Percentiles rank a stretch among this genome's conserved stretches.
Evolutionary conservation across 179 eudicot species (phyloP).

Genomic region (Corrigiola litoralis): DNA sequence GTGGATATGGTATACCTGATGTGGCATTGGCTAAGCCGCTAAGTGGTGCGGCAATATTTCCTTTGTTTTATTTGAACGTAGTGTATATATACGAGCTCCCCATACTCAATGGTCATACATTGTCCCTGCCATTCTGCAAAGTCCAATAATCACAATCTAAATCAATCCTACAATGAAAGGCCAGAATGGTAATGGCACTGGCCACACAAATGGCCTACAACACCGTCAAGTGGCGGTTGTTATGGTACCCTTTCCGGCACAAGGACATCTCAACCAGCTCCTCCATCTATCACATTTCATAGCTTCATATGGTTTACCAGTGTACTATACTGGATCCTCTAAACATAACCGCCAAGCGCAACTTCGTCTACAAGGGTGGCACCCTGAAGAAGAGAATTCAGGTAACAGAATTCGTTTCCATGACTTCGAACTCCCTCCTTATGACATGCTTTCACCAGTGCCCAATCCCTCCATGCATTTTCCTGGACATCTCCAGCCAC

Average conservation of each 20-base stretch:
- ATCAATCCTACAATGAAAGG: neutral
- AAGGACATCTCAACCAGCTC: slow-evolving; percentile 47
- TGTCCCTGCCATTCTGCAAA: too few species aligned
- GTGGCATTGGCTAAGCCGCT: too few species aligned
- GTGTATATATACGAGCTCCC: too few species aligned
- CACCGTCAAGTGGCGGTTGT: slow-evolving; percentile 25
- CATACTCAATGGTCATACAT: too few species aligned
- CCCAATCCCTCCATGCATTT: slow-evolving; percentile 32
- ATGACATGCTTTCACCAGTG: slow-evolving; percentile 15
- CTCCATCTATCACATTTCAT: slow-evolving; percentile 34
- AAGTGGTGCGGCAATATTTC: too few species aligned
- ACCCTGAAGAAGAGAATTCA: neutral
- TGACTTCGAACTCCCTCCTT: slow-evolving; percentile 14
- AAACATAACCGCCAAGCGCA: slow-evolving; percentile 38
- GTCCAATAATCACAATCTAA: neutral
- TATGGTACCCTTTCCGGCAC: slow-evolving; percentile 39
- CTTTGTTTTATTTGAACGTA: too few species aligned
- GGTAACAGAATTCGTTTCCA: slow-evolving; percentile 39
- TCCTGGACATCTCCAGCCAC: slow-evolving; percentile 45
- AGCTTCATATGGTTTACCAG: slow-evolving; percentile 27
- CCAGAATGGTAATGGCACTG: slow-evolving; percentile 10
- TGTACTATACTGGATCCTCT: slow-evolving; percentile 29
- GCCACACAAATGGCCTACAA: neutral
- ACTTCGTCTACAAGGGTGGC: slow-evolving; percentile 32
- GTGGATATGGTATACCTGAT: too few species aligned